phyloP scores from a whole-genome alignment of 148 eudicot genomes.

The Rhododendron williamsianum region DNA sequence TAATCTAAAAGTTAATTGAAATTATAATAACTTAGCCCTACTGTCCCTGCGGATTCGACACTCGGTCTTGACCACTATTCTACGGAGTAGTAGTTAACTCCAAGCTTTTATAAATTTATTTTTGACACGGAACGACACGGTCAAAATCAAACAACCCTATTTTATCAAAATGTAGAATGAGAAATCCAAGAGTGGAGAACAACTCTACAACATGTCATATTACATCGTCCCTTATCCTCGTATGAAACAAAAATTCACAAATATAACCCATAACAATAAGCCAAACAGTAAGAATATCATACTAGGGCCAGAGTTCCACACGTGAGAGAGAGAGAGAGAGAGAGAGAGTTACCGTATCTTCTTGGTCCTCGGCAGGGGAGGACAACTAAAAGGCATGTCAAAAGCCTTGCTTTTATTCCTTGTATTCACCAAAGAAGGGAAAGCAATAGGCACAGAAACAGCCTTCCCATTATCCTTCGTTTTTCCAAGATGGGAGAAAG shows the following conservation, averaged over 20 bases:
- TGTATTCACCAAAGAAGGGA: constrained; percentile 6
- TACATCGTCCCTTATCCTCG: not conserved
- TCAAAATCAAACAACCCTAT: not conserved
- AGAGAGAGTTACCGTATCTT: constrained; percentile 15
- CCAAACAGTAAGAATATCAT: not conserved
- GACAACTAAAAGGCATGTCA: constrained; percentile 20
- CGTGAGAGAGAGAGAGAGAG: not conserved
- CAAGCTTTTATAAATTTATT: too few species aligned
- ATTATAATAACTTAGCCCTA: too few species aligned
- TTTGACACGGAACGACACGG: too few species aligned
- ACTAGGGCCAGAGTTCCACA: not conserved
- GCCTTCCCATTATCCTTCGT: constrained; percentile 15
- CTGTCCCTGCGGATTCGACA: too few species aligned
- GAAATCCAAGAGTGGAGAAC: not conserved
- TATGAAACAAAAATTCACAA: not conserved
- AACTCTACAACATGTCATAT: not conserved
- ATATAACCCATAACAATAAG: not conserved
- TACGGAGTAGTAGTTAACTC: too few species aligned
- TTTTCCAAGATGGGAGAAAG: not conserved
- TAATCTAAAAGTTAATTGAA: too few species aligned
- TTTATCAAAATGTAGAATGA: not conserved
- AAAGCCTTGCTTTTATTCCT: constrained; percentile 15
- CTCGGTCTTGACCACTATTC: too few species aligned
- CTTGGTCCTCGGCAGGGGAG: constrained; percentile 22
- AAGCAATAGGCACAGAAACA: not conserved